A percentile compares a stretch with the other conserved stretches of the same genome.
These are phyloP conservation scores for Coemansia erecta DNA, from an alignment of 192 early-diverging fungal genomes.

Conservation along the genomic window DNA sequence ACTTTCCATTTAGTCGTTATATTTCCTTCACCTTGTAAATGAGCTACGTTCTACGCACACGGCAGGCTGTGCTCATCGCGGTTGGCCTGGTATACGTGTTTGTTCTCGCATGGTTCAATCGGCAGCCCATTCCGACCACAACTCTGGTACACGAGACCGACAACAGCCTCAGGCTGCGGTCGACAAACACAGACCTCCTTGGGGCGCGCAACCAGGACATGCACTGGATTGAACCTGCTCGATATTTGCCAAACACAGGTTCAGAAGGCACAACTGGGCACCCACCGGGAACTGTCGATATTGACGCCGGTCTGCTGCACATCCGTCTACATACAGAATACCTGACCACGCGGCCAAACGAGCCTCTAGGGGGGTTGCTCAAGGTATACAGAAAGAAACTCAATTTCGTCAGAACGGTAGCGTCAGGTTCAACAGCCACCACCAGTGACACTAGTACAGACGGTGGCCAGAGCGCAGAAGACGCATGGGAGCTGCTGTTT, in stretches of 20 bases:
- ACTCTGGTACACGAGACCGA: slow-evolving; percentile 44
- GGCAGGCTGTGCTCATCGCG: slow-evolving; percentile 42
- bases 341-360: slow-evolving; percentile 20
- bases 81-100: slow-evolving; percentile 43
- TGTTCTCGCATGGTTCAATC: slow-evolving; percentile 50
- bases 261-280: neutral
- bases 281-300: slow-evolving; percentile 23
- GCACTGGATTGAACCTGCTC: slow-evolving; percentile 44
- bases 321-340: slow-evolving; percentile 47
- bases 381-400: slow-evolving; percentile 46
- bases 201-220: slow-evolving; percentile 32
- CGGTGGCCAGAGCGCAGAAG: neutral
- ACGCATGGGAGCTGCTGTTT: slow-evolving; percentile 49
- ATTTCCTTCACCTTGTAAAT: too few species aligned
- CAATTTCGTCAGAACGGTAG: too few species aligned
- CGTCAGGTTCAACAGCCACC: too few species aligned
- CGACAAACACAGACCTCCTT: slow-evolving; percentile 17
- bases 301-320: slow-evolving; percentile 34
- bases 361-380: slow-evolving; percentile 42
- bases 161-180: slow-evolving; percentile 20
- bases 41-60: slow-evolving; percentile 41
- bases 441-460: too few species aligned
- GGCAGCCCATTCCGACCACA: slow-evolving; percentile 51
- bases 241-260: slow-evolving; percentile 9
- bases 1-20: too few species aligned